These are phyloP conservation scores for Arthroderma sp. DNA, from an alignment of 2,329 filamentous ascomycete species.

Conservation along the genomic window DNA sequence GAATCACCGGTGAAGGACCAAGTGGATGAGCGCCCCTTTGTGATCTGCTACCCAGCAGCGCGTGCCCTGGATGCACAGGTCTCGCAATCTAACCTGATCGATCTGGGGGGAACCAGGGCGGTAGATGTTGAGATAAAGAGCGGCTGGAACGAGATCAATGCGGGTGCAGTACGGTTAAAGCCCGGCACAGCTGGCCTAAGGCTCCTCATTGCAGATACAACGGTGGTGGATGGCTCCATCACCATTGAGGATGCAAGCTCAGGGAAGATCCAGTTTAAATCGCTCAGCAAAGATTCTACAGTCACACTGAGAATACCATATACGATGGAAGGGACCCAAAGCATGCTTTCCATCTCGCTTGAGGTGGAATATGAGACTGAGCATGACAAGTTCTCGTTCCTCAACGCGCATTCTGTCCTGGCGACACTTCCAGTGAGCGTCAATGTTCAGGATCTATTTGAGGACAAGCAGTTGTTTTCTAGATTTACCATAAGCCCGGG, in stretches of 20 bases:
- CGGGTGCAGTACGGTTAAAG: constrained; percentile 39
- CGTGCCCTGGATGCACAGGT: constrained; percentile 57
- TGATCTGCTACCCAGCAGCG: constrained; percentile 60
- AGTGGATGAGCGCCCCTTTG: constrained; percentile 43
- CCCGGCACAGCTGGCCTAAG: constrained; percentile 49
- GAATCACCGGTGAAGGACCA: constrained; percentile 11
- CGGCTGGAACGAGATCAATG: constrained; percentile 56
- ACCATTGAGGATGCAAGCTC: constrained; percentile 28
- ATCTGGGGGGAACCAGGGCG: constrained; percentile 65
- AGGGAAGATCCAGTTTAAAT: constrained; percentile 34
- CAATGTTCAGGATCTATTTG: constrained; percentile 94
- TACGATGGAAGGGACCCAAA: constrained; percentile 63
- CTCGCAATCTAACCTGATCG: constrained; percentile 53
- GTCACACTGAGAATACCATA: constrained; percentile 56
- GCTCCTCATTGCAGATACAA: constrained; percentile 40
- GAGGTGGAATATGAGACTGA: constrained; percentile 62
- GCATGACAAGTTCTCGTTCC: constrained; percentile 49
- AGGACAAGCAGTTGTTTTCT: constrained; percentile 67
- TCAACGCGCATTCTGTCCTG: constrained; percentile 49
- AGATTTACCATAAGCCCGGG: constrained; percentile 83
- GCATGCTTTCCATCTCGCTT: constrained; percentile 58
- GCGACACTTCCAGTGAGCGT: constrained; percentile 77
- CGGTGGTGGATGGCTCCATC: constrained; percentile 29
- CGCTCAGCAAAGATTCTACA: constrained; percentile 19
- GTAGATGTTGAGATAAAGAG: constrained; percentile 60